Evolutionary conservation across 2,329 filamentous ascomycete genomes (phyloP).

Genomic region (Aspergillaceae sp.): DNA sequence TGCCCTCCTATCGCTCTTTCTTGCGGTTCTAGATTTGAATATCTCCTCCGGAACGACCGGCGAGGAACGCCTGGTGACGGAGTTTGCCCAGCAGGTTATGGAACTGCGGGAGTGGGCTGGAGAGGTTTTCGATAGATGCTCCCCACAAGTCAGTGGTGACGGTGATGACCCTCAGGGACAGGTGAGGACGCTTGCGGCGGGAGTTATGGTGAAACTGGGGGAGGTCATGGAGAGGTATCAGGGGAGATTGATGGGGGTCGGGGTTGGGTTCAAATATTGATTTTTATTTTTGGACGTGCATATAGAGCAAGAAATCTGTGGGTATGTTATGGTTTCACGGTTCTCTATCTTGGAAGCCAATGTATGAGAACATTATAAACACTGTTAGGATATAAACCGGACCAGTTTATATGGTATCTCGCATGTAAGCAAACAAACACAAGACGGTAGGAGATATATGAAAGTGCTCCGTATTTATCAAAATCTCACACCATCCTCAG

Average conservation of each 20-base stretch:
- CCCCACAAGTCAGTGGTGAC: neutral
- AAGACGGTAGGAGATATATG: neutral
- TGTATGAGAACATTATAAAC: too few relatives aligned
- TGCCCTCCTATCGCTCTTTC: constrained; percentile 67
- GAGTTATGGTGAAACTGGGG: constrained; percentile 68
- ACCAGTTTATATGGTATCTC: too few relatives aligned
- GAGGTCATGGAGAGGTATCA: constrained; percentile 80
- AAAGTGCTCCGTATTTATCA: neutral
- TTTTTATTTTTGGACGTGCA: neutral
- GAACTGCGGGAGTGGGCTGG: constrained; percentile 84
- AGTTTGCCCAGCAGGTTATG: constrained; percentile 66
- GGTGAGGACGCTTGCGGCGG: constrained; percentile 56
- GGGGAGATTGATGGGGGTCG: constrained; percentile 63
- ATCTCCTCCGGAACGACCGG: constrained; percentile 40
- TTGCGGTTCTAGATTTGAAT: constrained; percentile 77
- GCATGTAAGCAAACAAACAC: too few relatives aligned
- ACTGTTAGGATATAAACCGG: too few relatives aligned
- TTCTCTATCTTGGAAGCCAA: too few relatives aligned
- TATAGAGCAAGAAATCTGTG: too few relatives aligned
- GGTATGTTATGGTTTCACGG: too few relatives aligned
- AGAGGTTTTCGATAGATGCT: constrained; percentile 60
- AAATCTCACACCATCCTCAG: neutral
- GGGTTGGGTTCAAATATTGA: constrained; percentile 40
- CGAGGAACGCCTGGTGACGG: constrained; percentile 62
- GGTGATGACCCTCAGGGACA: constrained; percentile 31